phyloP scores from a whole-genome alignment of 208 protist species.

The Crithidia bombi region DNA sequence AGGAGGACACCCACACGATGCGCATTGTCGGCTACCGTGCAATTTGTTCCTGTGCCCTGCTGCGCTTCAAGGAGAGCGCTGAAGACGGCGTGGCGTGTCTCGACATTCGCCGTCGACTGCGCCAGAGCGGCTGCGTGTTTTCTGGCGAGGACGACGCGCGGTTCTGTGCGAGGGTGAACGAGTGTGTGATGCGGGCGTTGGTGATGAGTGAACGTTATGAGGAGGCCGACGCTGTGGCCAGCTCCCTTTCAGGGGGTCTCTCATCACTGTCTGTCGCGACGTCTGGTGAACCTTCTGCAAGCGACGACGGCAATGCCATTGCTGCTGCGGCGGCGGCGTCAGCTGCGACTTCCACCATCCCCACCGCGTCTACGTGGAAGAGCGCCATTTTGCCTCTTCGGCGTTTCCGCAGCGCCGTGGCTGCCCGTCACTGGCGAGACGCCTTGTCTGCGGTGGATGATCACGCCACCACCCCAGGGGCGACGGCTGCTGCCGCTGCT shows the following conservation, averaged over 20 bases:
- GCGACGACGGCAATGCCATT: no score
- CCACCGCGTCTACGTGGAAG: conserved; percentile 4
- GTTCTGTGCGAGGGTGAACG: not conserved
- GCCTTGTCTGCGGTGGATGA: conserved; percentile 21
- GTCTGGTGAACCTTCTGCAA: no score
- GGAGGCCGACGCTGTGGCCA: conserved; percentile 34
- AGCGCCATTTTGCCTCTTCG: conserved; percentile 19
- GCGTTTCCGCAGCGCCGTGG: conserved; percentile 46
- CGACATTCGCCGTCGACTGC: conserved; percentile 4
- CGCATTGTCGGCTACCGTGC: conserved; percentile 43
- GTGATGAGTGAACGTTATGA: conserved; percentile 65
- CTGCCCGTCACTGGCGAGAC: conserved; percentile 44
- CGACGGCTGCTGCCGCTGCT: conserved; percentile 1
- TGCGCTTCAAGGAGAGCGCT: conserved; percentile 80
- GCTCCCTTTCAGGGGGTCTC: not conserved
- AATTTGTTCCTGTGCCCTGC: conserved; percentile 58
- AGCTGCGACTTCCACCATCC: not conserved
- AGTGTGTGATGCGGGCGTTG: conserved; percentile 37
- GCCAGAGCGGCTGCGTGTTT: not conserved
- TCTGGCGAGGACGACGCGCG: not conserved
- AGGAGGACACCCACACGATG: conserved; percentile 12
- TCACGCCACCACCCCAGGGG: not conserved
- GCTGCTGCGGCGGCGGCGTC: not conserved
- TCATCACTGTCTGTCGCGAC: not conserved
- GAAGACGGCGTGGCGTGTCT: conserved; percentile 56